Evolutionary conservation across 2,329 filamentous ascomycete genomes (phyloP), one percentile per base, ranked within the genome.

Genomic region (Paracamarosporium sp.): DNA sequence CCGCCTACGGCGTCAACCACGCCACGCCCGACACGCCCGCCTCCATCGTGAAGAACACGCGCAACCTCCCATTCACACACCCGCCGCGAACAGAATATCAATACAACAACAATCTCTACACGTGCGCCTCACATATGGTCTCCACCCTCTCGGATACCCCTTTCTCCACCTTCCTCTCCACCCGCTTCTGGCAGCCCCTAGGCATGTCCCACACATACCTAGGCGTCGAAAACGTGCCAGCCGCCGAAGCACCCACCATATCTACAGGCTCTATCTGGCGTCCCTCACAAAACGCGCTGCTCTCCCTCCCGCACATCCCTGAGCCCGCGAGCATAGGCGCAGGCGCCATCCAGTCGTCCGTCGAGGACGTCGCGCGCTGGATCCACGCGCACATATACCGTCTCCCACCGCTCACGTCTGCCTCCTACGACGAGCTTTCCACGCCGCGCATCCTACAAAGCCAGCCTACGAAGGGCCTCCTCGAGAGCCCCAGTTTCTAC

Each of bases 51-150:
- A 55, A 57, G 1, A 68, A 68, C 15, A 64, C 86, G 51, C 77
- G 80, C 3, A 65, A 83, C 62, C 70, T 85, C 4, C 77, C 74
- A 2, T 67, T 81, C 35, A 78, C 70, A 7, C 69, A 71, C 5
- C 61, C 78, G 27, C 70, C 81, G 17, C 76, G 82, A 12, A 79
- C 77, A 0, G 71, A 64, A 11, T 83, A 68, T 47, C 77, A 82
- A 60, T 86, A 86, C 69, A 80, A 77, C 73, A 86, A 86, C 64
- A 69, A 82, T 22, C 82, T 85, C 79, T 86, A 76, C 65, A 77
- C 79, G 33, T 79, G 78, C 1, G 78, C 80, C 0, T 72, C 79
- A n/a, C 78, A 84, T 63, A 72, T 76, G 3, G 65, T 84, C 7
- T 77, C 85, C 67, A 78, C 71, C 2, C 65, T 82, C 1, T 80